Evolutionary conservation across 495 filamentous ascomycete species (phyloP).

Genomic region (Astrothelium subdiscretum): DNA sequence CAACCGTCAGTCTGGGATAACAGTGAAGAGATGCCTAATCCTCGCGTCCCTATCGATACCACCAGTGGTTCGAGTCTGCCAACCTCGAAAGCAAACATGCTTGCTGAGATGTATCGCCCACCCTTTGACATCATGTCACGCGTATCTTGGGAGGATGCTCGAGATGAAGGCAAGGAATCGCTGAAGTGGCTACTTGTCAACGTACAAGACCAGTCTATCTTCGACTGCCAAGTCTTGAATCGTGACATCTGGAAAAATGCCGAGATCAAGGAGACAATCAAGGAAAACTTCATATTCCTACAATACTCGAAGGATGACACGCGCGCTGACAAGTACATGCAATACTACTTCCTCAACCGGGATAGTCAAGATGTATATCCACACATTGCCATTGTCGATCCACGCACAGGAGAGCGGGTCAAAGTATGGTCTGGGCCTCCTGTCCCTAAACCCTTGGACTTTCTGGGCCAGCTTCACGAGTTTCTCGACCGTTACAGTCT

Average conservation of each 20-base stretch:
- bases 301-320: constrained; percentile 79
- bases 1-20: constrained; percentile 67
- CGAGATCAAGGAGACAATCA: constrained; percentile 63
- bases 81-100: constrained; percentile 56
- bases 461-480: constrained; percentile 82
- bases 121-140: constrained; percentile 76
- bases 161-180: constrained; percentile 68
- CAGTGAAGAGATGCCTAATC: background rate
- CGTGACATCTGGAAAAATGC: constrained; percentile 89
- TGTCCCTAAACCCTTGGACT: constrained; percentile 63
- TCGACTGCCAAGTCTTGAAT: constrained; percentile 86
- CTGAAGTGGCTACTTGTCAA: constrained; percentile 95
- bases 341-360: constrained; percentile 69
- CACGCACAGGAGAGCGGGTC: constrained; percentile 90
- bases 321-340: constrained; percentile 63
- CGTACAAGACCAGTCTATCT: constrained; percentile 81
- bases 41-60: constrained; percentile 14
- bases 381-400: constrained; percentile 91
- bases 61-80: constrained; percentile 63
- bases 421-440: constrained; percentile 88
- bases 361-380: constrained; percentile 73
- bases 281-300: constrained; percentile 89
- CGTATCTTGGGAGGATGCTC: constrained; percentile 64
- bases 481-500: constrained; percentile 94
- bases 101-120: constrained; percentile 85